Conservation (phyloP, 148 eudicot species). For the Chenopodium formosanum region DNA sequence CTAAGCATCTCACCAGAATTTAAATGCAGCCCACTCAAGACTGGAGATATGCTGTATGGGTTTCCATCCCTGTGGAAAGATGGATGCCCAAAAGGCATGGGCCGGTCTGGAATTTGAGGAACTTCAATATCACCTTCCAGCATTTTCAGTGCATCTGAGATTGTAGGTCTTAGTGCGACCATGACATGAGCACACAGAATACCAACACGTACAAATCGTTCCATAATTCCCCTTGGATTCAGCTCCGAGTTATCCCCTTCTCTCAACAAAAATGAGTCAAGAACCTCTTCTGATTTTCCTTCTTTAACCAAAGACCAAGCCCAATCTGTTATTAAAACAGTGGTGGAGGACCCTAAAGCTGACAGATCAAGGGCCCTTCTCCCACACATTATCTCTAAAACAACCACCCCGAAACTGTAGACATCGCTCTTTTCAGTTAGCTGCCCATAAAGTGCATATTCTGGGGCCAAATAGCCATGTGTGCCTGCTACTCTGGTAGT, state of each 20-base stretch:
- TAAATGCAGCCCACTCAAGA: constrained; percentile 45
- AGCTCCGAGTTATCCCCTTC: constrained; percentile 33
- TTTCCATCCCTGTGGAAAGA: constrained; percentile 40
- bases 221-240: constrained; percentile 66
- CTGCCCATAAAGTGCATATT: constrained; percentile 82
- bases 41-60: constrained; percentile 51
- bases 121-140: constrained; percentile 88
- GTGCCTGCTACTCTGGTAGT: constrained; percentile 85
- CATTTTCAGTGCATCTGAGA: constrained; percentile 74
- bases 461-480: constrained; percentile 81
- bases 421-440: constrained; percentile 72
- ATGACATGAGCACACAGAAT: constrained; percentile 87
- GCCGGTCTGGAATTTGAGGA: constrained; percentile 73
- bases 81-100: constrained; percentile 65
- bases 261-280: constrained; percentile 47
- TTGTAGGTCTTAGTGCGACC: constrained; percentile 88
- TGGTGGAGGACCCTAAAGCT: constrained; percentile 49
- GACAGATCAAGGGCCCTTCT: constrained; percentile 78
- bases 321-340: constrained; percentile 73
- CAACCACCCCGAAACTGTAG: constrained; percentile 43
- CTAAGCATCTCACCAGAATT: constrained; percentile 62
- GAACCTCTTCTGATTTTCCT: constrained; percentile 49
- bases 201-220: constrained; percentile 76
- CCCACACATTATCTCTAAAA: constrained; percentile 81
- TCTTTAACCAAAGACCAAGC: constrained; percentile 74